phyloP scores from a whole-genome alignment of 768 basidiomycete species.

The Trametes cinnabarina region DNA sequence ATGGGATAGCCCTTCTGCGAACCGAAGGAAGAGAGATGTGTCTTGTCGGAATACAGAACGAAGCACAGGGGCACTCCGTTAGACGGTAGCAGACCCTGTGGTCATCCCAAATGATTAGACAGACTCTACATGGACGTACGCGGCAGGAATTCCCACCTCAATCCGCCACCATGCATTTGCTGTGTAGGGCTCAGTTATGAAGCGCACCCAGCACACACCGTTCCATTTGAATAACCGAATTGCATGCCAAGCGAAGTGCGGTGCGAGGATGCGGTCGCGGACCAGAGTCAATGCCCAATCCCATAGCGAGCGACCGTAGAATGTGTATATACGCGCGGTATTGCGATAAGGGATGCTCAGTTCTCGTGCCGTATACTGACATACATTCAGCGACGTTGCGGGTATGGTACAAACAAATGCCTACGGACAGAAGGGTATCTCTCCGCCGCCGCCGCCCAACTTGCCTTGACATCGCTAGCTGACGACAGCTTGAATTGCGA shows the following conservation, averaged over 20 bases:
- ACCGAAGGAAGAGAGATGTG: constrained; percentile 18
- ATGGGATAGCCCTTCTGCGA: constrained; percentile 26
- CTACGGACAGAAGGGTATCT: constrained; percentile 9
- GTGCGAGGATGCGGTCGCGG: constrained; percentile 23
- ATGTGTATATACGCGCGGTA: constrained; percentile 15
- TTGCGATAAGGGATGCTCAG: constrained; percentile 8
- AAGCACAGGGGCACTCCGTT: constrained; percentile 11
- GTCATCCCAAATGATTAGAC: neutral
- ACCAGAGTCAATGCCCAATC: constrained; percentile 32
- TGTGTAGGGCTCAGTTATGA: constrained; percentile 40
- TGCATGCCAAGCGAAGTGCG: constrained; percentile 35
- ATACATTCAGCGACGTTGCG: neutral
- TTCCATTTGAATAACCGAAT: constrained; percentile 29
- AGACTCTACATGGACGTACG: neutral
- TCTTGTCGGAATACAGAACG: constrained; percentile 24
- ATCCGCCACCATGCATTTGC: constrained; percentile 37
- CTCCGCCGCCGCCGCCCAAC: constrained; percentile 19
- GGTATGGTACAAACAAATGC: neutral
- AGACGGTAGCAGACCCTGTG: constrained; percentile 11
- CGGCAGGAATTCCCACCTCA: constrained; percentile 25
- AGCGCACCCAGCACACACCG: constrained; percentile 26
- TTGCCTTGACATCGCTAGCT: constrained; percentile 18
- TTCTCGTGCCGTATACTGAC: neutral
- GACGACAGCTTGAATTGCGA: constrained; percentile 20
- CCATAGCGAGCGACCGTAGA: constrained; percentile 27